These are phyloP conservation scores for Malus sylvestris DNA, from an alignment of 306 rosid genomes.

Conservation along the genomic window DNA sequence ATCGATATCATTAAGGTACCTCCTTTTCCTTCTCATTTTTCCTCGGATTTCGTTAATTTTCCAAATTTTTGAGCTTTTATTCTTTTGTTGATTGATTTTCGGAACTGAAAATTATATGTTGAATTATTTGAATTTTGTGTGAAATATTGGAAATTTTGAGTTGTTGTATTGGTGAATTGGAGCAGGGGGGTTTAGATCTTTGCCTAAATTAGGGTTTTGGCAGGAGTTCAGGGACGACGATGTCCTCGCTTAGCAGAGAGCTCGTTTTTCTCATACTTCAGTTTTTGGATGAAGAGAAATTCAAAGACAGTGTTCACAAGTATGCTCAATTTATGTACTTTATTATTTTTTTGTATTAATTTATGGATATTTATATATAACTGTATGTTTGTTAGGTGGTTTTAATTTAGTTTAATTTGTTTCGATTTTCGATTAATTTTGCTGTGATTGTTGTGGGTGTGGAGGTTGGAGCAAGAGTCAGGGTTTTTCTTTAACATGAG, in stretches of 20 bases:
- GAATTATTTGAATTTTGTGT: constrained; percentile 1
- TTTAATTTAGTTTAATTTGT: constrained; percentile 5
- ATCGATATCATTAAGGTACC: constrained; percentile 33
- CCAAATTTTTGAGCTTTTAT: background rate
- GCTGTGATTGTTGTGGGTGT: constrained; percentile 34
- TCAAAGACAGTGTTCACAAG: constrained; percentile 95
- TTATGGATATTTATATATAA: background rate
- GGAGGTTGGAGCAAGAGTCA: constrained; percentile 98
- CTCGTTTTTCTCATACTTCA: constrained; percentile 98
- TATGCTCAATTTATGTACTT: constrained; percentile 21
- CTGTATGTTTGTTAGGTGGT: background rate
- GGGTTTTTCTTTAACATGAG: constrained; percentile 97
- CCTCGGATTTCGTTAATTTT: constrained; percentile 1
- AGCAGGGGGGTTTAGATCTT: constrained; percentile 51
- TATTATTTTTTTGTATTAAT: background rate
- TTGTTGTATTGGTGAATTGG: constrained; percentile 45
- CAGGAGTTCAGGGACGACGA: constrained; percentile 36
- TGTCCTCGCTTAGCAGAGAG: constrained; percentile 99
- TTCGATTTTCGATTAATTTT: background rate
- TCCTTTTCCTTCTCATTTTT: constrained; percentile 16
- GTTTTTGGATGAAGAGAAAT: constrained; percentile 99
- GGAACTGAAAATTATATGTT: background rate
- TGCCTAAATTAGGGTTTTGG: constrained; percentile 11
- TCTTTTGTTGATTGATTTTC: background rate
- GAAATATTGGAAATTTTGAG: constrained; percentile 27